A percentile compares a stretch with the other conserved stretches of the same genome.
These are phyloP conservation scores for Yamadazyma spencermartinsiae DNA, from an alignment of 1,139 yeast species.

Conservation along the genomic window DNA sequence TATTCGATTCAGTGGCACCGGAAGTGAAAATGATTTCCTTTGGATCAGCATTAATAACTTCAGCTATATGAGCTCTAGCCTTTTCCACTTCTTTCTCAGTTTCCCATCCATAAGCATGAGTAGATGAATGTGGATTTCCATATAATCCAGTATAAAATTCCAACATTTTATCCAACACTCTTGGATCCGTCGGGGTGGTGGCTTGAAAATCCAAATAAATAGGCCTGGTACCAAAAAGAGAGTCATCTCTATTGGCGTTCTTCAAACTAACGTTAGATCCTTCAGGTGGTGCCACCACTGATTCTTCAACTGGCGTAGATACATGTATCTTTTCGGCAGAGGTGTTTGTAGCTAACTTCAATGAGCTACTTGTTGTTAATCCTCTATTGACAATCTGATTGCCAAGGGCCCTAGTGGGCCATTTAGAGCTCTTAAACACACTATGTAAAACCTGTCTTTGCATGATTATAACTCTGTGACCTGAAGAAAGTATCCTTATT, in stretches of 20 bases:
- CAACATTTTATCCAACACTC: conserved; percentile 93
- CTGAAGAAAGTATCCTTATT: background rate
- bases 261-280: conserved; percentile 47
- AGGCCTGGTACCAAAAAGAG: conserved; percentile 69
- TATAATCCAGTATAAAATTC: conserved; percentile 89
- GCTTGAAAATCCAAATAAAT: conserved; percentile 96
- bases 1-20: conserved; percentile 97
- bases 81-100: conserved; percentile 88
- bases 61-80: conserved; percentile 82
- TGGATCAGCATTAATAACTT: conserved; percentile 87
- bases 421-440: background rate
- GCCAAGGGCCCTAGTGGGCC: background rate
- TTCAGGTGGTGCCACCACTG: conserved; percentile 29
- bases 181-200: conserved; percentile 96
- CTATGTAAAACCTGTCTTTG: background rate
- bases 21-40: conserved; percentile 96
- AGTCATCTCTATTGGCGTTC: conserved; percentile 47
- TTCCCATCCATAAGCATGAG: conserved; percentile 99
- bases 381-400: background rate
- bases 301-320: conserved; percentile 13
- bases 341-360: conserved; percentile 12
- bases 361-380: background rate
- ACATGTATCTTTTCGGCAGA: conserved; percentile 15
- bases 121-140: conserved; percentile 97
- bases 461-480: background rate